Percentiles rank a stretch among this genome's conserved stretches.
Conservation (phyloP, 148 eudicot species). For the Camellia sinensis region DNA sequence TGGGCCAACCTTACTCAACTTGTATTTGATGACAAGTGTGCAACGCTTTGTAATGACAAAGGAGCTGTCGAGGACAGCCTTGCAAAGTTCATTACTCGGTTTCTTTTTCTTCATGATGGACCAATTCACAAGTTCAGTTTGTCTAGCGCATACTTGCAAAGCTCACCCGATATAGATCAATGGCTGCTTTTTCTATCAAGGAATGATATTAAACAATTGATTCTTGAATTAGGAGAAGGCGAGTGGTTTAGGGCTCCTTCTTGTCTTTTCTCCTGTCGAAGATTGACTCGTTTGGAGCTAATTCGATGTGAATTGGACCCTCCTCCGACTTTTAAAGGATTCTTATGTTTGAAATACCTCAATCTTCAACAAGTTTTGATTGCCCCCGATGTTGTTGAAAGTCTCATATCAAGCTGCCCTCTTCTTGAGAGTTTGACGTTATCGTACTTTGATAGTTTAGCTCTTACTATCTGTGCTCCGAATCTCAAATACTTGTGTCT, state of each 20-base stretch:
- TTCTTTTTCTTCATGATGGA: slow-evolving; percentile 55
- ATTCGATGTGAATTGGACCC: slow-evolving; percentile 62
- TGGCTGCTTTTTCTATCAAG: slow-evolving; percentile 67
- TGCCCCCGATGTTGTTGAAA: slow-evolving; percentile 49
- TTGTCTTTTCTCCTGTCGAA: slow-evolving; percentile 45
- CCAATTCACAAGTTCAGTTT: slow-evolving; percentile 58
- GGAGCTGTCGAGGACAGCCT: slow-evolving; percentile 32
- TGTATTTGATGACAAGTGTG: slow-evolving; percentile 49
- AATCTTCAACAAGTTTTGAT: slow-evolving; percentile 53
- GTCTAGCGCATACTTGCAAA: slow-evolving; percentile 38
- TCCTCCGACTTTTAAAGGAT: slow-evolving; percentile 47
- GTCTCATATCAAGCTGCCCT: slow-evolving; percentile 47
- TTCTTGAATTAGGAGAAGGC: slow-evolving; percentile 49
- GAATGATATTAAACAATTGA: slow-evolving; percentile 46
- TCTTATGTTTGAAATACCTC: slow-evolving; percentile 40
- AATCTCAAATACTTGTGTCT: slow-evolving; percentile 52
- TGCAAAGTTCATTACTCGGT: slow-evolving; percentile 42
- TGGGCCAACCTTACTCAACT: slow-evolving; percentile 57
- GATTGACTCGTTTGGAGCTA: slow-evolving; percentile 52
- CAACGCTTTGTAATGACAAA: slow-evolving; percentile 31
- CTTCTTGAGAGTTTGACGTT: slow-evolving; percentile 54
- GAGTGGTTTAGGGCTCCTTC: slow-evolving; percentile 60
- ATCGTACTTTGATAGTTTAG: slow-evolving; percentile 54
- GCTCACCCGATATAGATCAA: slow-evolving; percentile 58
- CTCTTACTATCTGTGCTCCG: slow-evolving; percentile 48